A percentile compares a stretch with the other conserved stretches of the same genome.
Conservation (phyloP, 768 basidiomycete species). For the Phlebiopsis flavidoalba region DNA sequence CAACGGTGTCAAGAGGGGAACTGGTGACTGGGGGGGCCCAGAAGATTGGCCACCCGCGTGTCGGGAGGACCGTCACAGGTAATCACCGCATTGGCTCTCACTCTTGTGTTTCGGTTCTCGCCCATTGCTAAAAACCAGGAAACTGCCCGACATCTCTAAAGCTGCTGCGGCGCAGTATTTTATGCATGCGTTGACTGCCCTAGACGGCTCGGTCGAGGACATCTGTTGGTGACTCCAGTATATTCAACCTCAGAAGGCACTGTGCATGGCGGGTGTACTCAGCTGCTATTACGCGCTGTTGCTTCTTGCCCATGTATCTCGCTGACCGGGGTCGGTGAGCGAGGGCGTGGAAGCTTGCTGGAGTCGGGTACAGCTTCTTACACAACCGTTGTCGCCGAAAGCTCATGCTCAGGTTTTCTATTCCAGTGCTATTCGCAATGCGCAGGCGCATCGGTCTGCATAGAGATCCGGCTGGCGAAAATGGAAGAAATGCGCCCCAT, state of each 20-base stretch:
- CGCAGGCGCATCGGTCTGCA: conserved; percentile 25
- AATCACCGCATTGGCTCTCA: conserved; percentile 47
- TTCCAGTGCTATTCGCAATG: conserved; percentile 14
- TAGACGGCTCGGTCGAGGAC: conserved; percentile 41
- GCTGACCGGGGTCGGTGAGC: conserved; percentile 43
- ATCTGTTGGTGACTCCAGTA: conserved; percentile 21
- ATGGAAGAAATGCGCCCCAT: conserved; percentile 22
- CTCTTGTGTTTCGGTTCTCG: conserved; percentile 46
- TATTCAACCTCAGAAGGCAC: conserved; percentile 14
- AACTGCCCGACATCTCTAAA: conserved; percentile 9
- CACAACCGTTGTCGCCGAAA: neutral
- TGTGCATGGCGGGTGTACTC: conserved; percentile 37
- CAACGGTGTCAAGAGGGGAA: conserved; percentile 23
- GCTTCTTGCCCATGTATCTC: conserved; percentile 40
- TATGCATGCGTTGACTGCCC: conserved; percentile 40
- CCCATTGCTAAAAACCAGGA: conserved; percentile 36
- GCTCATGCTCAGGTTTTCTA: neutral
- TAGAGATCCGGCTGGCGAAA: conserved; percentile 24
- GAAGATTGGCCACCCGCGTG: no score
- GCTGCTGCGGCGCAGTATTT: conserved; percentile 31
- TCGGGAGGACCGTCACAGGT: conserved; percentile 31
- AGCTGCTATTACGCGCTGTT: conserved; percentile 43
- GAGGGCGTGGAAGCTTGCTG: conserved; percentile 29
- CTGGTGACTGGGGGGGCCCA: conserved; percentile 20
- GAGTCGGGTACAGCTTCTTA: conserved; percentile 7